Evolutionary conservation across 108 stramenopile genomes (phyloP).

Genomic region (Nitzschia sp.): DNA sequence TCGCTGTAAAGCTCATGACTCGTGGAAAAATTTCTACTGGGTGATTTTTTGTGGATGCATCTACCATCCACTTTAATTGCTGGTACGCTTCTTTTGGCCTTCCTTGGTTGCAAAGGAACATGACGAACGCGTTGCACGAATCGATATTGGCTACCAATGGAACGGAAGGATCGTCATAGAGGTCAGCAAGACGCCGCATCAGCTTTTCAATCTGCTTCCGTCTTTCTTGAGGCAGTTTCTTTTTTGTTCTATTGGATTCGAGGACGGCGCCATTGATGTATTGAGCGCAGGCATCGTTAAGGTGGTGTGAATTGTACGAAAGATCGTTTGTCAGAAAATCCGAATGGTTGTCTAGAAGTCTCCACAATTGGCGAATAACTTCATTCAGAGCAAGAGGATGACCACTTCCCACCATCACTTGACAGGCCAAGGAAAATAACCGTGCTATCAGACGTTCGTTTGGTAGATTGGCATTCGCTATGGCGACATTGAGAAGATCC

Average conservation of each 20-base stretch:
- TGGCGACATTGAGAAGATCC: conserved; percentile 24
- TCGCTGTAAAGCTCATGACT: conserved; percentile 21
- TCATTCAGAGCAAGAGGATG: conserved; percentile 13
- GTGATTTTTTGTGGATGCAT: neutral
- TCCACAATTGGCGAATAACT: conserved; percentile 24
- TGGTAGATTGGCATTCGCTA: conserved; percentile 14
- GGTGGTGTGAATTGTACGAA: conserved; percentile 33
- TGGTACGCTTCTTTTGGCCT: conserved; percentile 26
- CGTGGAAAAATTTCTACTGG: neutral
- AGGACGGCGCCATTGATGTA: conserved; percentile 9
- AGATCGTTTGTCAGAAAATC: conserved; percentile 23
- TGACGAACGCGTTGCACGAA: conserved; percentile 24
- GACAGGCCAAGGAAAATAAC: conserved; percentile 33
- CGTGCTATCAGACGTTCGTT: conserved; percentile 26
- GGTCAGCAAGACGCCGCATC: conserved; percentile 14
- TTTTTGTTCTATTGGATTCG: conserved; percentile 10
- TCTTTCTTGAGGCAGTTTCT: neutral
- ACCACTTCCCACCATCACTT: conserved; percentile 25
- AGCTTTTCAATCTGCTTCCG: conserved; percentile 16
- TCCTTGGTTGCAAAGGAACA: conserved; percentile 24
- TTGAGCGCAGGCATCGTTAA: conserved; percentile 31
- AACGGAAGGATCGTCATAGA: conserved; percentile 22
- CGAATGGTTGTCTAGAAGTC: conserved; percentile 22
- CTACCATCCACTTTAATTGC: conserved; percentile 12
- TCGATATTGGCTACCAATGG: conserved; percentile 21